phyloP scores from a whole-genome alignment of 441 rosid species.

The Flueggea neowawraea region DNA sequence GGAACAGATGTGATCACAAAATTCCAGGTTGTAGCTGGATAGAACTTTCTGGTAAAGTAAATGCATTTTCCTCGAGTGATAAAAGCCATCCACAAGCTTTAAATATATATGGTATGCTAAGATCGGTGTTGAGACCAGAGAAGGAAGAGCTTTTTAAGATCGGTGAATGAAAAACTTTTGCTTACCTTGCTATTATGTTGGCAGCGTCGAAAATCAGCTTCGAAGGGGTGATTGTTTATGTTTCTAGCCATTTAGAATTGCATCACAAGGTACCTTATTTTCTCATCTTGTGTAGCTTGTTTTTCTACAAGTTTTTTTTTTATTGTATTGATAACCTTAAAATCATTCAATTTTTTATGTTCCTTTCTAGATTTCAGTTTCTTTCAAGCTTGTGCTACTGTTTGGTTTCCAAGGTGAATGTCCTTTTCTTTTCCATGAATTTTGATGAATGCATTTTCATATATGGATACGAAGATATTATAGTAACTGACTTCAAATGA shows the following conservation, averaged over 20 bases:
- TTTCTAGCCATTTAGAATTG: neutral
- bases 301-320: too few relatives aligned
- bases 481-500: too few relatives aligned
- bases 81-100: slow-evolving; percentile 18
- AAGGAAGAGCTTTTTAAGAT: slow-evolving; percentile 1
- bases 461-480: too few relatives aligned
- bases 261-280: slow-evolving; percentile 4
- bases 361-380: neutral
- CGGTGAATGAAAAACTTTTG: slow-evolving; percentile 9
- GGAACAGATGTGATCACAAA: slow-evolving; percentile 39
- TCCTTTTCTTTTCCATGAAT: too few relatives aligned
- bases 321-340: neutral
- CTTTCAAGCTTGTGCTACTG: too few relatives aligned
- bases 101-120: slow-evolving; percentile 7
- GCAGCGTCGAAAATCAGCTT: neutral
- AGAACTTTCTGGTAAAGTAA: slow-evolving; percentile 22
- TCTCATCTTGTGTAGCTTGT: neutral
- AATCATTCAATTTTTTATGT: neutral
- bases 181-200: slow-evolving; percentile 2
- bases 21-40: slow-evolving; percentile 67
- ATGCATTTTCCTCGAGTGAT: slow-evolving; percentile 25
- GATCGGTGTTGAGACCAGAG: slow-evolving; percentile 3
- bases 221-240: neutral
- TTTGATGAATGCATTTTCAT: too few relatives aligned
- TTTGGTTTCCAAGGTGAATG: too few relatives aligned